Evolutionary conservation across 148 eudicot genomes (phyloP).

Genomic region (Salicornia ramosissima): DNA sequence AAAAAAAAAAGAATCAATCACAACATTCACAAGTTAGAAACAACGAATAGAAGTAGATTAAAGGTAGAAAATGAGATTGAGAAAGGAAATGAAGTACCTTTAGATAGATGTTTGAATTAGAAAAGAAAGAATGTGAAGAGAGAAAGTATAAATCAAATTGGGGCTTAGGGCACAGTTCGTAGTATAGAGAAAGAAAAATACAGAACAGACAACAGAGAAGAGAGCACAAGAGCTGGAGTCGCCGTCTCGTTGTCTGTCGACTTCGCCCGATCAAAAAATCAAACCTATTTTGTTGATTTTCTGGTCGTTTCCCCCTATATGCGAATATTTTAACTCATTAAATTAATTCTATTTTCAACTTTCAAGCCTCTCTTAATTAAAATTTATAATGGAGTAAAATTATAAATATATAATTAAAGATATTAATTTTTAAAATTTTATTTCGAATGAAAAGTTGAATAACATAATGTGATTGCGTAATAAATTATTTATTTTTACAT

Average conservation of each 20-base stretch:
- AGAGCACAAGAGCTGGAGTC: not conserved
- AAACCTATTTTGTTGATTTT: not conserved
- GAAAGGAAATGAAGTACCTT: not conserved
- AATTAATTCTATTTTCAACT: too few species aligned
- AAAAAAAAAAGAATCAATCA: not conserved
- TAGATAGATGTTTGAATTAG: not conserved
- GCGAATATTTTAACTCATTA: too few species aligned
- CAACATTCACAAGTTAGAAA: not conserved
- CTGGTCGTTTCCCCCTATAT: too few species aligned
- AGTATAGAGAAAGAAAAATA: not conserved
- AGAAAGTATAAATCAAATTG: not conserved
- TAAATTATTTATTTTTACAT: too few species aligned
- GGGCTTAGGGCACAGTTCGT: not conserved
- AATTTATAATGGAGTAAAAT: too few species aligned
- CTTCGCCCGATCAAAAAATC: not conserved
- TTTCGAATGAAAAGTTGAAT: too few species aligned
- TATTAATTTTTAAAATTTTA: too few species aligned
- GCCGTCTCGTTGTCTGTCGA: not conserved
- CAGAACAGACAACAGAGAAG: not conserved
- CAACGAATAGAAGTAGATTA: not conserved
- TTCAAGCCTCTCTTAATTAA: too few species aligned
- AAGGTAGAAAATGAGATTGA: not conserved
- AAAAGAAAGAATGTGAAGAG: not conserved
- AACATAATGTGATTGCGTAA: too few species aligned
- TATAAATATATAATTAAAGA: too few species aligned